Percentiles rank a stretch among this genome's conserved stretches.
Evolutionary conservation across 148 eudicot genomes (phyloP).

Genomic region (Vaccinium corymbosum): DNA sequence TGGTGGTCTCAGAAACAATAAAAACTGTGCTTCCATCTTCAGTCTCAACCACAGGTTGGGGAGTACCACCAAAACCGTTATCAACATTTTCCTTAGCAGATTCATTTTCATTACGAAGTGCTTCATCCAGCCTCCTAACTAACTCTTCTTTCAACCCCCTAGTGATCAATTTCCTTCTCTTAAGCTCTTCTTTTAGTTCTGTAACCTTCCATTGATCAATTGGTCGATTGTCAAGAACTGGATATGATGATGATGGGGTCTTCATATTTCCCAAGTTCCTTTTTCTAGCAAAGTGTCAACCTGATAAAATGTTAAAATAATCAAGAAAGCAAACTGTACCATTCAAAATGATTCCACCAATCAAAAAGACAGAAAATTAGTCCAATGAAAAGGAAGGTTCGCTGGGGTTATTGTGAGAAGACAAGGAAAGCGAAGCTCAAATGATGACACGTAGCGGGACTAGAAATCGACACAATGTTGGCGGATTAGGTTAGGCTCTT

Average conservation of each 20-base stretch:
- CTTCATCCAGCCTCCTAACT: constrained; percentile 62
- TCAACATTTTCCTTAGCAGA: constrained; percentile 21
- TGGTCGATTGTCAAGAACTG: constrained; percentile 65
- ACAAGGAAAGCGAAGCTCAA: no score
- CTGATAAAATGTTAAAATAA: constrained; percentile 13
- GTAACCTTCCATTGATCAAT: constrained; percentile 92
- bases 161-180: constrained; percentile 60
- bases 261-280: constrained; percentile 16
- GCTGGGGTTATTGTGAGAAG: neutral
- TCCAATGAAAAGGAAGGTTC: neutral
- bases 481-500: neutral
- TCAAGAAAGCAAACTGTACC: neutral
- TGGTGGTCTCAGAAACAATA: neutral
- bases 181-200: constrained; percentile 90
- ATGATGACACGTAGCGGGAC: no score
- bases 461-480: neutral
- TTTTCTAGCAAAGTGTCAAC: constrained; percentile 12
- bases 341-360: neutral
- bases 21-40: constrained; percentile 19
- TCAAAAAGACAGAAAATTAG: neutral
- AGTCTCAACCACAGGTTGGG: constrained; percentile 25
- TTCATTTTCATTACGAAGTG: constrained; percentile 56
- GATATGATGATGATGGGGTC: constrained; percentile 47
- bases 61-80: constrained; percentile 22
- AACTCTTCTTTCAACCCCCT: constrained; percentile 87